Conservation (phyloP, 768 basidiomycete species). For the Collybia nuda region DNA sequence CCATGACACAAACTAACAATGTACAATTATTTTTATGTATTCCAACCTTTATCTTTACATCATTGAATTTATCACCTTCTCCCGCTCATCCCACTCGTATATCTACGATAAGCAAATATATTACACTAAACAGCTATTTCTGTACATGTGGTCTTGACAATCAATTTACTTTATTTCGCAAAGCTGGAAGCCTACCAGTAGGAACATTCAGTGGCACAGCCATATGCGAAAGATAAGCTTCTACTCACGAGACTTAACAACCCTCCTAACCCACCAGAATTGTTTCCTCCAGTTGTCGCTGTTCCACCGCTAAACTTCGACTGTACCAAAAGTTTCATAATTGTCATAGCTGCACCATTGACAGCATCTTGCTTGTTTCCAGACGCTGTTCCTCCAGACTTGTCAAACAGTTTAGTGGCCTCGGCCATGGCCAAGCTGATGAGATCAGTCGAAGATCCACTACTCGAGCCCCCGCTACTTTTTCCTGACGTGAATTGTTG, state of each 20-base stretch:
- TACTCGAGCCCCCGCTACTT: constrained; percentile 36
- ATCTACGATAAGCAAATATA: too few species aligned
- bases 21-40: too few species aligned
- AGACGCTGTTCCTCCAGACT: constrained; percentile 58
- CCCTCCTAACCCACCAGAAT: constrained; percentile 67
- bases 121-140: too few species aligned
- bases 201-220: neutral
- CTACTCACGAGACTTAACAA: constrained; percentile 61
- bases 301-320: constrained; percentile 48
- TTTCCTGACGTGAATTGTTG: constrained; percentile 62
- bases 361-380: constrained; percentile 83
- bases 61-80: too few species aligned
- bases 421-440: constrained; percentile 89
- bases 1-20: too few species aligned
- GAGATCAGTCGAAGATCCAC: constrained; percentile 58
- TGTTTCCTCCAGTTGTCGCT: constrained; percentile 50
- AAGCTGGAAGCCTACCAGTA: constrained; percentile 28
- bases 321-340: constrained; percentile 80
- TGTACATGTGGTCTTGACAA: too few species aligned
- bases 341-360: constrained; percentile 81
- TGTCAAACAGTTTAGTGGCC: constrained; percentile 73
- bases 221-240: neutral
- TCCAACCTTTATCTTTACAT: too few species aligned
- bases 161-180: neutral
- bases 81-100: too few species aligned